Evolutionary conservation across 1,284 basidiomycete genomes (phyloP), one percentile per base, ranked within the genome.

Genomic region (Cryptococcus hybrid): DNA sequence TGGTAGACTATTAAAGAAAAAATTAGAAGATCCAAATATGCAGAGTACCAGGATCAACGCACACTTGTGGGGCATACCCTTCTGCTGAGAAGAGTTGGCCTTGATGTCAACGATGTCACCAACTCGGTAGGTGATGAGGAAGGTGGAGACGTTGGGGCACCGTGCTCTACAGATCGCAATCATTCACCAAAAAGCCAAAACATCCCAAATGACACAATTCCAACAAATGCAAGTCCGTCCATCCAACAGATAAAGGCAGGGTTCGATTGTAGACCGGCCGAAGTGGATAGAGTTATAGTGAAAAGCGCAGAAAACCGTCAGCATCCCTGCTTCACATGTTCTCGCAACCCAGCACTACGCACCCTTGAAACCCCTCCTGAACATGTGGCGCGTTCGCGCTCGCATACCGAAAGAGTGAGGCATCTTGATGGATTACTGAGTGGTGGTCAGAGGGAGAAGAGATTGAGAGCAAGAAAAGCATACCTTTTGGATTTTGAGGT

Each of bases 21-120:
- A 11, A 36, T 54, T 13, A 39, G 52, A 47, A 36, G 55, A 42
- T 12, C 8, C 42, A 12, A 8, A 24, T 12, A 35, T 5, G 42
- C 34, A 9, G 35, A 40, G 11, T 13, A 18, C 18, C 34, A 38
- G 36, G 36, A 18, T 13, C 35, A 42, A 71, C 75, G 59, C 51
- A 78, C 76, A 94, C 82, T 98, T 98, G 86, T 97, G 94, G 78
- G 95, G 94, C 92, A 99, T 97, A 81, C 95, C 95, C 89, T 95
- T 96, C 86, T 99, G 96, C 82, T 97, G 90, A 54, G 94, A 91
- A 63, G 94, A 87, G 80, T 99, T 98, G 72, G 95, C 95, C 84
- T 96, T 96, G 85, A 99, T 99, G 84, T 99, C 95, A 72, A 99
- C 95, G 76, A 99, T 97, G 81, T 99, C 95, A 67, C 95, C 95